These are phyloP conservation scores for Vitis labrusca DNA, from an alignment of 164 flowering plant species.

Conservation along the genomic window DNA sequence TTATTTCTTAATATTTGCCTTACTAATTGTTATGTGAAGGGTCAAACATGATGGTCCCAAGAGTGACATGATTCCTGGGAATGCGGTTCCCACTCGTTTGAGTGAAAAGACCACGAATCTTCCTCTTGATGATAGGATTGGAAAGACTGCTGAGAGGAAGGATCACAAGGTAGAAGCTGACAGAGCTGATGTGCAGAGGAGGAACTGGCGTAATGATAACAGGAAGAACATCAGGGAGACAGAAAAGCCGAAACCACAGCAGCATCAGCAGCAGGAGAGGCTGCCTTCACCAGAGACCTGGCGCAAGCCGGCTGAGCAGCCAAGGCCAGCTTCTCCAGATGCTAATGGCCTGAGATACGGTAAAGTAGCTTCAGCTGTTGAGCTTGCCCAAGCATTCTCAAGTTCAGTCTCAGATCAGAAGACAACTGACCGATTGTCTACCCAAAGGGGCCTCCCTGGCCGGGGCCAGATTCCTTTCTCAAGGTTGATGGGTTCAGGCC, in stretches of 20 bases:
- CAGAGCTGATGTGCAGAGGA: slow-evolving; percentile 49
- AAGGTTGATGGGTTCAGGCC: slow-evolving; percentile 43
- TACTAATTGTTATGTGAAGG: slow-evolving; percentile 30
- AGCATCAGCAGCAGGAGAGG: slow-evolving; percentile 44
- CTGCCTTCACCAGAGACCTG: slow-evolving; percentile 80
- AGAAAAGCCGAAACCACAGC: slow-evolving; percentile 42
- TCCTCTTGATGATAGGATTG: slow-evolving; percentile 43
- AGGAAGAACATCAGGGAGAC: slow-evolving; percentile 41
- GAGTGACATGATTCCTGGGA: slow-evolving; percentile 33
- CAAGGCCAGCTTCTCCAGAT: slow-evolving; percentile 33
- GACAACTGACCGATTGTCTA: slow-evolving; percentile 35
- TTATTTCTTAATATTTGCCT: neutral
- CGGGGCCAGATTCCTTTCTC: slow-evolving; percentile 73
- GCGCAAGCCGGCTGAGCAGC: slow-evolving; percentile 68
- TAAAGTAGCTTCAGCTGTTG: slow-evolving; percentile 71
- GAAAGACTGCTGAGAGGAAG: slow-evolving; percentile 47
- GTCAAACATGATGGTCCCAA: slow-evolving; percentile 36
- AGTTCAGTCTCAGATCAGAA: slow-evolving; percentile 52
- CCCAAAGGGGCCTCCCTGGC: slow-evolving; percentile 44
- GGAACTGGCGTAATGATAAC: slow-evolving; percentile 61
- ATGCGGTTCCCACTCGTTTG: slow-evolving; percentile 23
- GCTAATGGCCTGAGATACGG: slow-evolving; percentile 44
- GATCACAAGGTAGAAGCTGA: slow-evolving; percentile 43
- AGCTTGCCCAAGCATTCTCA: slow-evolving; percentile 82
- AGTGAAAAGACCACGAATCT: slow-evolving; percentile 42